Evolutionary conservation across 2,329 filamentous ascomycete genomes (phyloP), one percentile per base, ranked within the genome.

Genomic region (Curvularia eragrostidis): DNA sequence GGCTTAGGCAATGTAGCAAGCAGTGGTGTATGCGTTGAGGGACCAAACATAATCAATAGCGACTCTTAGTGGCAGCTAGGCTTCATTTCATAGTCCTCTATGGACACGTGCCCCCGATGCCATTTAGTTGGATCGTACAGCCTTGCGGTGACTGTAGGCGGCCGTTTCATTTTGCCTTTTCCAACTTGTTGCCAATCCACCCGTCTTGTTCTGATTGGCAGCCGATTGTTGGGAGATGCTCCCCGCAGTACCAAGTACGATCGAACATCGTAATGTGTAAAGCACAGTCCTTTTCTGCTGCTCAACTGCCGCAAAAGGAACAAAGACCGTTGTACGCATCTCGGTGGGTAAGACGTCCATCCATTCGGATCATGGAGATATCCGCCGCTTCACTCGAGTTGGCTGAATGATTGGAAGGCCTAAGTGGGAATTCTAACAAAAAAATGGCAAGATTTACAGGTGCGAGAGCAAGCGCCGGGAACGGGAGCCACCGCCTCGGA

Each of bases 211-310:
- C 21, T 28, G 15, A 52, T 50, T 26, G 34, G 46, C 23, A 50
- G 44, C 50, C 50, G 46, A 53, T 62, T 48, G 61, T 66, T 53
- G 52, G 58, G 58, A 54, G 48, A 58, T 62, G 47, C 51, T 63
- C 58, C 62, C 65, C 63, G 64, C 66, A 66, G 54, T 12, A 5
- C 13, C 63, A 67, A 58, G 48, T 46, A 51, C 12, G 18, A 48
- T 46, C 30, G 36, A 28, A n/a, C 21, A 39, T 49, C 38, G 34
- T 36, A 12, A n/a, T n/a, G n/a, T 26, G 24, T 28, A 21, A 39
- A 51, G 48, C 59, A 59, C 44, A 51, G 59, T 58, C 48, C 34
- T 34, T 49, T 53, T 42, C 48, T 52, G 42, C 38, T 36, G 52
- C 44, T 52, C 48, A 46, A 49, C 21, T 57, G 32, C 58, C 53